Percentiles rank a stretch among this genome's conserved stretches.
Conservation (phyloP, 352 stramenopile species). For the Pythium coloratum region DNA sequence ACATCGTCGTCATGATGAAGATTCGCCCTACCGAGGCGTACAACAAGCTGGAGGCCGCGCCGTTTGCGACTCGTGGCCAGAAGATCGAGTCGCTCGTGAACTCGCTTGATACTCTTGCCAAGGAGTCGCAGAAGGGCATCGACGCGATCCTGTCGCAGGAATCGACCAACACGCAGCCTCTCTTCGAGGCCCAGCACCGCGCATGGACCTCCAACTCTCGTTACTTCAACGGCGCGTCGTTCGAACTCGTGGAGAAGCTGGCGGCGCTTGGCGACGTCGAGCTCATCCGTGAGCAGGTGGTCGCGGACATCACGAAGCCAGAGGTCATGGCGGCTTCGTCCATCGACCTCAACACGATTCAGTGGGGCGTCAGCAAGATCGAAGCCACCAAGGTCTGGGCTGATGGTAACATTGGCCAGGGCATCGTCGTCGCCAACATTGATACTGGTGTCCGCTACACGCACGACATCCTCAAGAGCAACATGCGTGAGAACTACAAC, state of each 20-base stretch:
- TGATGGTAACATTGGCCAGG: constrained; percentile 22
- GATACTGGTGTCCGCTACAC: constrained; percentile 33
- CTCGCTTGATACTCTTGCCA: constrained; percentile 15
- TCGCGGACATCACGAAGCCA: constrained; percentile 11
- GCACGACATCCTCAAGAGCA: constrained; percentile 24
- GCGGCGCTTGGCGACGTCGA: constrained; percentile 9
- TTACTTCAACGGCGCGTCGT: constrained; percentile 21
- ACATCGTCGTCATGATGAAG: constrained; percentile 15
- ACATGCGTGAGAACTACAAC: constrained; percentile 18
- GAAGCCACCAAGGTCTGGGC: constrained; percentile 26
- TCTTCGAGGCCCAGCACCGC: constrained; percentile 4
- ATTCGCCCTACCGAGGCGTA: constrained; percentile 1
- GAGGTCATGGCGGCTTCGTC: constrained; percentile 25
- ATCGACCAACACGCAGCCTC: neutral
- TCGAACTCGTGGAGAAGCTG: constrained; percentile 23
- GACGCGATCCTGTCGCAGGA: neutral
- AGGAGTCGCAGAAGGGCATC: constrained; percentile 7
- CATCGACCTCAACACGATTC: constrained; percentile 4
- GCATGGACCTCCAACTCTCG: constrained; percentile 21
- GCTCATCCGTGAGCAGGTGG: constrained; percentile 21
- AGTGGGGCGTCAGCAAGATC: constrained; percentile 28
- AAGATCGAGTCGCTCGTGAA: neutral
- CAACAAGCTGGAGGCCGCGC: neutral
- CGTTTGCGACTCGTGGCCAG: neutral
- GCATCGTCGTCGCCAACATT: constrained; percentile 30